Evolutionary conservation across 345 rosid species (phyloP).

Genomic region (Eucalyptus cloeziana): DNA sequence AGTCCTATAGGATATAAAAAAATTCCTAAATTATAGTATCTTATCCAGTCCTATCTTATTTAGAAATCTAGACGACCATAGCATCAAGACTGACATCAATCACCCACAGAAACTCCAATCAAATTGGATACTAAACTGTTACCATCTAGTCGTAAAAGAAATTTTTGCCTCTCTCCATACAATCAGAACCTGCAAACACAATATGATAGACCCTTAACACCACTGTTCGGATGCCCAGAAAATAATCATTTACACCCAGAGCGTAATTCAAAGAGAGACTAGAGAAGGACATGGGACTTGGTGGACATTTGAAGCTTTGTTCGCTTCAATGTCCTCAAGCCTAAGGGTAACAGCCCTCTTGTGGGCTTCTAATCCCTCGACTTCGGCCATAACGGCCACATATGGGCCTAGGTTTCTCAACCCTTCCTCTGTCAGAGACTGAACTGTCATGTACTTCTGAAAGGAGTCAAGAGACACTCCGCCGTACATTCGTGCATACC

Average conservation of each 20-base stretch:
- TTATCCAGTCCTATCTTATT: no score
- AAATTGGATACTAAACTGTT: background rate
- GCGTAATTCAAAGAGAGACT: background rate
- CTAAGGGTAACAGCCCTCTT: conserved; percentile 83
- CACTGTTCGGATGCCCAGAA: background rate
- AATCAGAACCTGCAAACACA: background rate
- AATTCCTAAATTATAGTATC: no score
- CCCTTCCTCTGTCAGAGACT: conserved; percentile 79
- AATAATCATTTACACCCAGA: background rate
- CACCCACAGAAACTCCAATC: no score
- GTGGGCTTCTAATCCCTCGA: conserved; percentile 89
- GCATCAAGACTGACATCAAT: no score
- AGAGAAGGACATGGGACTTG: background rate
- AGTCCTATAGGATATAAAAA: no score
- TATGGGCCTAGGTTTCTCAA: conserved; percentile 64
- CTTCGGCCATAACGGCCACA: conserved; percentile 80
- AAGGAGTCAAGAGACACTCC: conserved; percentile 89
- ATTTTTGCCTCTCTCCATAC: background rate
- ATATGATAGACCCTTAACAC: background rate
- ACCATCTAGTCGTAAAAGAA: background rate
- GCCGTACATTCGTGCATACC: conserved; percentile 86
- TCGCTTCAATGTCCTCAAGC: conserved; percentile 70
- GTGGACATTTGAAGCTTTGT: conserved; percentile 12
- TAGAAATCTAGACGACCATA: no score
- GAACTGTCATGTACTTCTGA: conserved; percentile 79